Evolutionary conservation across 1,139 yeast species (phyloP).

Genomic region (Hemisphaericaspora xylofermentans): DNA sequence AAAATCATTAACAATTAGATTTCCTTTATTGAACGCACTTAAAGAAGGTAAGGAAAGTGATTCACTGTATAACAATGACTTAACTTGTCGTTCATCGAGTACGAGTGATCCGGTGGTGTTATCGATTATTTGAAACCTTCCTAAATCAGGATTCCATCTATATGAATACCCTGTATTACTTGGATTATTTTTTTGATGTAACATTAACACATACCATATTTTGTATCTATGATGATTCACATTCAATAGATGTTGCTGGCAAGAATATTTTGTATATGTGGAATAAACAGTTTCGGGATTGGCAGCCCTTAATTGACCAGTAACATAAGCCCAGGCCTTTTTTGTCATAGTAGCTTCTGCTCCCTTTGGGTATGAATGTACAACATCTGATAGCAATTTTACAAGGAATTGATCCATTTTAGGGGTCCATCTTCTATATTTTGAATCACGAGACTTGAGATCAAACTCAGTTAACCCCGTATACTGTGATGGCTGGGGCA

Average conservation of each 20-base stretch:
- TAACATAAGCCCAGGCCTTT: slow-evolving; percentile 41
- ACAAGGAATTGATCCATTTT: slow-evolving; percentile 40
- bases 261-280: slow-evolving; percentile 43
- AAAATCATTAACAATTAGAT: slow-evolving; percentile 38
- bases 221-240: slow-evolving; percentile 41
- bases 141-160: slow-evolving; percentile 40
- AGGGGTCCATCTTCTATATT: slow-evolving; percentile 43
- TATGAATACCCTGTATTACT: slow-evolving; percentile 28
- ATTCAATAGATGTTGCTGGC: slow-evolving; percentile 39
- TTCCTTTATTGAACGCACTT: slow-evolving; percentile 33
- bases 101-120: slow-evolving; percentile 24
- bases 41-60: slow-evolving; percentile 34
- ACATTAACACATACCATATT: slow-evolving; percentile 37
- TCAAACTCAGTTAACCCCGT: slow-evolving; percentile 29
- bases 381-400: slow-evolving; percentile 36
- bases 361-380: slow-evolving; percentile 35
- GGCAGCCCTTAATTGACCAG: slow-evolving; percentile 36
- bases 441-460: slow-evolving; percentile 37
- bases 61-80: slow-evolving; percentile 34
- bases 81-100: slow-evolving; percentile 33
- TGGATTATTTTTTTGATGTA: slow-evolving; percentile 19
- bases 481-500: slow-evolving; percentile 6
- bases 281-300: slow-evolving; percentile 45
- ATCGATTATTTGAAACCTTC: slow-evolving; percentile 35
- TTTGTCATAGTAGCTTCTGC: slow-evolving; percentile 35